Percentiles rank a stretch among this genome's conserved stretches.
Evolutionary conservation across 1,139 yeast species (phyloP).

Genomic region (Hanseniaspora gamundiae): DNA sequence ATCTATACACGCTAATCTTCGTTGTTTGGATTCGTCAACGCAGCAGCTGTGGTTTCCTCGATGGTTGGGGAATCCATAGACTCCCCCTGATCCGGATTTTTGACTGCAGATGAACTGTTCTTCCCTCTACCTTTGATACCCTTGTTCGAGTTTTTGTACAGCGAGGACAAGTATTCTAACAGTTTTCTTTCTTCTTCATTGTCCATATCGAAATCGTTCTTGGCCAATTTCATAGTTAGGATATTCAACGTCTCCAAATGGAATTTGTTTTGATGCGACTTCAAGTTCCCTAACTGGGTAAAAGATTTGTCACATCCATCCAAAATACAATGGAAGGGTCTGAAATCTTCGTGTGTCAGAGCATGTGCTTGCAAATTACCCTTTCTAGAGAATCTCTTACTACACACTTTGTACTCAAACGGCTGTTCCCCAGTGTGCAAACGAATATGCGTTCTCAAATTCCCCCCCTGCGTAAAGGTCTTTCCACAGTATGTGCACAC

Average conservation of each 20-base stretch:
- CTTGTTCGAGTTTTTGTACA: constrained; percentile 78
- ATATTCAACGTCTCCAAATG: constrained; percentile 60
- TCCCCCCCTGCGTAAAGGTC: constrained; percentile 85
- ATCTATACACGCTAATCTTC: no score
- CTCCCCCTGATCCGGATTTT: not conserved
- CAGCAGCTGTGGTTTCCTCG: not conserved
- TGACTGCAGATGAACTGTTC: constrained; percentile 21
- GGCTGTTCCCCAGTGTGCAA: constrained; percentile 91
- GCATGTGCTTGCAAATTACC: constrained; percentile 84
- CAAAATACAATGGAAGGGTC: constrained; percentile 69
- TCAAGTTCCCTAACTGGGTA: constrained; percentile 84
- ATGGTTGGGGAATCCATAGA: not conserved
- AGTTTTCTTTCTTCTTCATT: constrained; percentile 57
- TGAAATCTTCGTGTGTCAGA: constrained; percentile 65
- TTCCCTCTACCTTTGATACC: constrained; percentile 89
- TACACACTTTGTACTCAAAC: constrained; percentile 62
- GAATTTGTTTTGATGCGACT: constrained; percentile 86
- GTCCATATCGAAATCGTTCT: constrained; percentile 29
- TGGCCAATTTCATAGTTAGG: constrained; percentile 49
- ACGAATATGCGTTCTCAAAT: constrained; percentile 74
- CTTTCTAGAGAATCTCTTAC: constrained; percentile 68
- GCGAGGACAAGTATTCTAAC: constrained; percentile 61
- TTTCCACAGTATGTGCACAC: constrained; percentile 71
- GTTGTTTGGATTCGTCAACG: no score
- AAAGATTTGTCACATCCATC: constrained; percentile 78